phyloP scores from a whole-genome alignment of 345 rosid genomes.

The Psidium friedrichsthalianum region DNA sequence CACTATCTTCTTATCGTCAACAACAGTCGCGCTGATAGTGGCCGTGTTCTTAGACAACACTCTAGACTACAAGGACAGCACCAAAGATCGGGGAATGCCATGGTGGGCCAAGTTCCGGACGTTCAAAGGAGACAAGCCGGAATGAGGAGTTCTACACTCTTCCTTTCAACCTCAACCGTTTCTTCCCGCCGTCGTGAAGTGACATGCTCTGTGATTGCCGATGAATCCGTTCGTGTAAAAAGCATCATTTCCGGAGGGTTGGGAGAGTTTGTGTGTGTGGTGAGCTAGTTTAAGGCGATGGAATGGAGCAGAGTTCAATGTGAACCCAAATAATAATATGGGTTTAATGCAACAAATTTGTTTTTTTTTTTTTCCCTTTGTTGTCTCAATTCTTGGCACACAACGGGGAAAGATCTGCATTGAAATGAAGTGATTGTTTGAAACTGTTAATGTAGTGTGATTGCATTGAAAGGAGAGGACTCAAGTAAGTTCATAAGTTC shows the following conservation, averaged over 20 bases:
- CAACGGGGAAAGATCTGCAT: neutral
- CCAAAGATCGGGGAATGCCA: slow-evolving; percentile 84
- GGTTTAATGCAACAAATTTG: slow-evolving; percentile 6
- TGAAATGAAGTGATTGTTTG: neutral
- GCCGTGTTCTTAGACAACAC: slow-evolving; percentile 89
- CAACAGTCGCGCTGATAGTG: slow-evolving; percentile 71
- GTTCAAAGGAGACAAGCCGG: slow-evolving; percentile 76
- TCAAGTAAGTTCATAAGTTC: neutral
- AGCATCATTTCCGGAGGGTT: slow-evolving; percentile 13
- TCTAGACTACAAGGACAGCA: slow-evolving; percentile 77
- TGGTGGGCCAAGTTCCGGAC: slow-evolving; percentile 95
- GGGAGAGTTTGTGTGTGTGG: neutral
- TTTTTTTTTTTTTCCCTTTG: neutral
- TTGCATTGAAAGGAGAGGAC: neutral
- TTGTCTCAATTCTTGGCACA: neutral
- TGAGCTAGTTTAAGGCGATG: neutral
- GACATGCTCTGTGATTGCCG: neutral
- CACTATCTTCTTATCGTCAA: slow-evolving; percentile 83
- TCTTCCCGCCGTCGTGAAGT: slow-evolving; percentile 84
- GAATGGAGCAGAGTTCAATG: neutral
- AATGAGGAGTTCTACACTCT: slow-evolving; percentile 95
- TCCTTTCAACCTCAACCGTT: slow-evolving; percentile 89
- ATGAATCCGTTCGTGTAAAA: slow-evolving; percentile 1
- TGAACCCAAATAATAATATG: neutral
- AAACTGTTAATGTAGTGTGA: neutral